A percentile compares a stretch with the other conserved stretches of the same genome.
phyloP scores from a whole-genome alignment of 495 filamentous ascomycete genomes.

The Evansstolkia leycettana region DNA sequence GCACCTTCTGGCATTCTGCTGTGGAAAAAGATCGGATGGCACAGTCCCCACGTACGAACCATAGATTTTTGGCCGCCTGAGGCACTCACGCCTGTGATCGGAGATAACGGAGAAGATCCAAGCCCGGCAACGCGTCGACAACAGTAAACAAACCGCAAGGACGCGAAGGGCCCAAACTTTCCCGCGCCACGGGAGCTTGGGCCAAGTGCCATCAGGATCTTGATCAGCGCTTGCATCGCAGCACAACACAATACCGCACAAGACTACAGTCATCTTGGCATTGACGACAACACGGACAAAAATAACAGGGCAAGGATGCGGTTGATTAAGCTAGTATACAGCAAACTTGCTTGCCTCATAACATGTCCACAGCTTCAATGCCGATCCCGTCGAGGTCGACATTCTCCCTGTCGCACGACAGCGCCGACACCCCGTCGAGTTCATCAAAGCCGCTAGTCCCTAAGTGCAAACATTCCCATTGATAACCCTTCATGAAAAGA shows the following conservation, averaged over 20 bases:
- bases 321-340: conserved; percentile 17
- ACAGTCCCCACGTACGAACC: too few relatives aligned
- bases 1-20: too few relatives aligned
- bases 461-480: conserved; percentile 22
- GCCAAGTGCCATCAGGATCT: conserved; percentile 1
- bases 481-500: conserved; percentile 23
- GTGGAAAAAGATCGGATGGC: too few relatives aligned
- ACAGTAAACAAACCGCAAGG: conserved; percentile 13
- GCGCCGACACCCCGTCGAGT: conserved; percentile 14
- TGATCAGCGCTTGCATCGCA: not conserved
- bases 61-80: conserved; percentile 10
- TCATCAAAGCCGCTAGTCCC: conserved; percentile 15
- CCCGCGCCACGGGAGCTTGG: conserved; percentile 3
- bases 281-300: not conserved
- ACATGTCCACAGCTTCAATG: too few relatives aligned
- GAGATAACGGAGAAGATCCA: conserved; percentile 10
- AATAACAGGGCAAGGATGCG: conserved; percentile 5
- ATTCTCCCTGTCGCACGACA: not conserved
- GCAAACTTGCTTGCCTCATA: conserved; percentile 8
- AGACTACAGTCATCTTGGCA: not conserved
- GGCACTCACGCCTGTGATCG: conserved; percentile 6
- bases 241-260: not conserved
- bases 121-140: conserved; percentile 12
- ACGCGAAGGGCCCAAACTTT: not conserved
- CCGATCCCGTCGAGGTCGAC: not conserved